Conservation (phyloP, 805 yeast genomes). For the Candida sithepensis region DNA sequence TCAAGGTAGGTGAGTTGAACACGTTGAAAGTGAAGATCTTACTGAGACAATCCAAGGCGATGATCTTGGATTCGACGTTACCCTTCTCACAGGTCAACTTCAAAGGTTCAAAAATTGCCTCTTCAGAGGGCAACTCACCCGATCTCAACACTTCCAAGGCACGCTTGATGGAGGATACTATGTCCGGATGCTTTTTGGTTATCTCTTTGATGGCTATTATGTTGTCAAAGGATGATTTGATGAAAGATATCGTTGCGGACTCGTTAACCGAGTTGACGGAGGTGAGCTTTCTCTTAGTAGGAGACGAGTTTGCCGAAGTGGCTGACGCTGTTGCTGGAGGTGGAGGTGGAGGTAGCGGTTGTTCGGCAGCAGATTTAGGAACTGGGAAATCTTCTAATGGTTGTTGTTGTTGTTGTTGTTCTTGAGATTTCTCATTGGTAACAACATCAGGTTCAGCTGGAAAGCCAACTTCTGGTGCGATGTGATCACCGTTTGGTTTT, state of each 20-base stretch:
- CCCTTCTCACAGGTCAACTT: constrained; percentile 69
- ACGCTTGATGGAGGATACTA: constrained; percentile 35
- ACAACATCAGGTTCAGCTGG: neutral
- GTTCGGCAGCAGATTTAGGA: neutral
- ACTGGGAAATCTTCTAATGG: neutral
- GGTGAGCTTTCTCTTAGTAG: neutral
- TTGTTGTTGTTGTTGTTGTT: no score
- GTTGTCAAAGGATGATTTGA: constrained; percentile 31
- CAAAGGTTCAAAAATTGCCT: constrained; percentile 72
- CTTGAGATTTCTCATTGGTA: neutral
- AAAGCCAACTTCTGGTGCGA: no score
- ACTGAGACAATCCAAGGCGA: constrained; percentile 81
- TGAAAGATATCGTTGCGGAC: constrained; percentile 30
- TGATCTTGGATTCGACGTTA: constrained; percentile 59
- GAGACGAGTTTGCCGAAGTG: neutral
- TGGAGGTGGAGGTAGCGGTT: neutral
- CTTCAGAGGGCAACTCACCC: constrained; percentile 40
- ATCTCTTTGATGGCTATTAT: constrained; percentile 30
- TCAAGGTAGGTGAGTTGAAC: constrained; percentile 56
- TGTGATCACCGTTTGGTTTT: neutral
- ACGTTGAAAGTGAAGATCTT: constrained; percentile 85
- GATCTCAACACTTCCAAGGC: constrained; percentile 41
- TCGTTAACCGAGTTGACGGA: constrained; percentile 15
- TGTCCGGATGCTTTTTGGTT: constrained; percentile 40
- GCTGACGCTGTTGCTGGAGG: neutral